These are phyloP conservation scores for Schizosaccharomyces versatilis DNA, from an alignment of 1,139 yeast genomes.

Conservation along the genomic window DNA sequence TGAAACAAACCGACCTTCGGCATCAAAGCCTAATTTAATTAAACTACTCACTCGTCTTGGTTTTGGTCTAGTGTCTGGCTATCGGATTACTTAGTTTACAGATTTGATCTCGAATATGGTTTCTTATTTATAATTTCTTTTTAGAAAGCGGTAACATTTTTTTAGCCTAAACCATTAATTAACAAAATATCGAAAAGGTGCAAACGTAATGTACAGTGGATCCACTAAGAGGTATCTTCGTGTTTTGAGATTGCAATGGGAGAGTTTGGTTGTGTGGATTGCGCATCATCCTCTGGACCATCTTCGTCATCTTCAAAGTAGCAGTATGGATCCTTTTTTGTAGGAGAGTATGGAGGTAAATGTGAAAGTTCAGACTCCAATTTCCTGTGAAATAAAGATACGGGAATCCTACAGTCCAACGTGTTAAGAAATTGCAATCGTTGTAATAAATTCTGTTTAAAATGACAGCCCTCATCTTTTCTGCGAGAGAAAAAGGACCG, in stretches of 20 bases:
- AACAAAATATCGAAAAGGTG: too few relatives aligned
- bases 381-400: neutral
- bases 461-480: neutral
- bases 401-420: neutral
- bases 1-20: conserved; percentile 1
- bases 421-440: neutral
- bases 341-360: neutral
- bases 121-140: too few relatives aligned
- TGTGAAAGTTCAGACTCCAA: neutral
- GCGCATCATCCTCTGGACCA: neutral
- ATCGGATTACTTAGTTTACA: too few relatives aligned
- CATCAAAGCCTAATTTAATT: conserved; percentile 1
- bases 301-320: neutral
- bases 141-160: too few relatives aligned
- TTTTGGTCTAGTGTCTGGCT: too few relatives aligned
- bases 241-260: too few relatives aligned
- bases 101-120: too few relatives aligned
- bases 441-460: neutral
- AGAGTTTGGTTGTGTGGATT: too few relatives aligned
- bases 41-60: too few relatives aligned
- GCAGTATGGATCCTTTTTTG: neutral
- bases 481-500: neutral
- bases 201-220: too few relatives aligned
- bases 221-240: too few relatives aligned
- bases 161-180: too few relatives aligned